Conservation (phyloP, 805 yeast species). For the Yarrowia yakushimensis region DNA sequence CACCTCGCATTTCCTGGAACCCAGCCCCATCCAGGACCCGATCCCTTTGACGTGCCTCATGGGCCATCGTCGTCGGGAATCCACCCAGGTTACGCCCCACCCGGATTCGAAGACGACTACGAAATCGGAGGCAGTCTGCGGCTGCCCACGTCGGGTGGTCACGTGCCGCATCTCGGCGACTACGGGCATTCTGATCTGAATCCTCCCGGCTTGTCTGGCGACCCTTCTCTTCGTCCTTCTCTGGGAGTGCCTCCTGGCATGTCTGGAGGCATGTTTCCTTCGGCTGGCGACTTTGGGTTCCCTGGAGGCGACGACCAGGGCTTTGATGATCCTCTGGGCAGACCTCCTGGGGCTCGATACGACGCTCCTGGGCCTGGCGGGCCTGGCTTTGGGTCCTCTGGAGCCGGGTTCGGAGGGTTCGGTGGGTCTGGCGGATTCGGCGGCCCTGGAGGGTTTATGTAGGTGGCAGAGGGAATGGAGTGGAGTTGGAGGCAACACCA, state of each 20-base stretch:
- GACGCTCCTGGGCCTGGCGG: constrained; percentile 39
- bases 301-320: constrained; percentile 33
- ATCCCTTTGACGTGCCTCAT: not conserved
- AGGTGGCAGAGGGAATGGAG: not conserved
- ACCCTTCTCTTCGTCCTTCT: constrained; percentile 38
- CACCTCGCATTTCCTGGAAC: not conserved
- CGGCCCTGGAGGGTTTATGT: constrained; percentile 17
- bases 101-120: constrained; percentile 47
- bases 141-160: constrained; percentile 19
- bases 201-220: constrained; percentile 41
- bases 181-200: constrained; percentile 40
- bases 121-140: constrained; percentile 31
- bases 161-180: constrained; percentile 27
- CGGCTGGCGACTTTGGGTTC: constrained; percentile 35
- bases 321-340: constrained; percentile 29
- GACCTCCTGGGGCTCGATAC: constrained; percentile 43
- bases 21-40: not conserved
- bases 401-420: constrained; percentile 25
- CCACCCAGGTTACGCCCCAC: constrained; percentile 27
- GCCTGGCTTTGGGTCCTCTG: not conserved
- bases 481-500: too few species aligned
- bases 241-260: constrained; percentile 27
- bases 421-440: constrained; percentile 27
- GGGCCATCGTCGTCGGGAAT: not conserved
- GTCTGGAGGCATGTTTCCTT: constrained; percentile 39